Base-by-base conservation (phyloP, 2,329 filamentous ascomycete species). In the Geosmithia flava region DNA sequence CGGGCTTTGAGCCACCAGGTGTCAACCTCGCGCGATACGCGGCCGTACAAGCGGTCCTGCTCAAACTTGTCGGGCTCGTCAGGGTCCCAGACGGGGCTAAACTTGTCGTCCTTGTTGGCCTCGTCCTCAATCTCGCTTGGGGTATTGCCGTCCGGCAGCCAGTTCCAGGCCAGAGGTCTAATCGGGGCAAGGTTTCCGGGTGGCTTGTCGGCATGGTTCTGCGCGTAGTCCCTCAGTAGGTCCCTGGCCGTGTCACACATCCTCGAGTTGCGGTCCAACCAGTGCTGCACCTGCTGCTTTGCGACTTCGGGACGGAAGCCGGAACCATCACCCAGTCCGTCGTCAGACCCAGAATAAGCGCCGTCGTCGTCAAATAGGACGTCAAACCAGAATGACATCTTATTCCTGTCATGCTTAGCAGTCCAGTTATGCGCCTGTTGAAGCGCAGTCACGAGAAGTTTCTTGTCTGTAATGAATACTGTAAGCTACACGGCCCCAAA, bases 341-440 rank as follows among this genome's bases (percentile, higher is more conserved):
- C 76, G 39, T 78, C 72, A 2, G 72, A 68, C 44, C 69, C 68
- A 8, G 68, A 68, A 29, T 68, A 62, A 2, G 63, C 65, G 7
- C 67, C 67, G 29, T 74, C 71, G 29, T 78, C 77, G 48, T 83
- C 79, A 48, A 82, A 82, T 7, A 84, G 63, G 27, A 83, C 76
- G 48, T 80, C 76, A 49, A 76, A 77, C 80, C 80, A 84, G 51
- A 84, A 83, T 0, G 75, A 71, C 78, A 83, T 83, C 59, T 84
- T 84, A 61, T 83, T 83, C 37, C 80, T 68, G 56, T 83, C 80
- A 55, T 83, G 80, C 52, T 81, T 81, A 49, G 80, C 79, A 1
- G 78, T 81, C 78, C 80, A 83, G 59, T 84, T 84, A 54, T 83
- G 80, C 2, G 78, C 76, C 58, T 83, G 79, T 55, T 84, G 80